These are phyloP conservation scores for Diaporthe vaccinii DNA, from an alignment of 2,329 filamentous ascomycete species.

Conservation along the genomic window DNA sequence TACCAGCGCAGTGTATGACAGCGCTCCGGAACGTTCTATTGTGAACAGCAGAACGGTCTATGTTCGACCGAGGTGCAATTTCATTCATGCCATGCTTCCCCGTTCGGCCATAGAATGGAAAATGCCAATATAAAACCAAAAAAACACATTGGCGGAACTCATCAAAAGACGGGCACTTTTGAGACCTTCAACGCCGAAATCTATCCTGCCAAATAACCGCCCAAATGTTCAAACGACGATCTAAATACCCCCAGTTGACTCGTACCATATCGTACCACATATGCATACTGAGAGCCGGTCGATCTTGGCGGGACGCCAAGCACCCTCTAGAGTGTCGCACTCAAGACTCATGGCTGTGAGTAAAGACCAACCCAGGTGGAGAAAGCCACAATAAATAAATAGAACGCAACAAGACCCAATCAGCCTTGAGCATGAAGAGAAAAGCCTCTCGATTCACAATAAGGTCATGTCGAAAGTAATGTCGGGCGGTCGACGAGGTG, in stretches of 20 bases:
- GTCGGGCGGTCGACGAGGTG: neutral
- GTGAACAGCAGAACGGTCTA: neutral
- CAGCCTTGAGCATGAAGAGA: neutral
- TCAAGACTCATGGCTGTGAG: neutral
- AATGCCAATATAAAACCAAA: neutral
- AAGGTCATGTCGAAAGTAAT: neutral
- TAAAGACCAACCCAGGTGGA: neutral
- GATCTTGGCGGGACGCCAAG: constrained; percentile 5
- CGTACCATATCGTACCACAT: constrained; percentile 27
- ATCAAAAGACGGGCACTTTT: constrained; percentile 22
- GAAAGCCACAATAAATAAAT: neutral
- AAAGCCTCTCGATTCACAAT: neutral
- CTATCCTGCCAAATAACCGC: constrained; percentile 13
- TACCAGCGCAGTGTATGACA: neutral
- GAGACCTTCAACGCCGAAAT: constrained; percentile 33
- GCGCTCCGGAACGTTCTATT: neutral
- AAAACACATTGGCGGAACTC: constrained; percentile 8
- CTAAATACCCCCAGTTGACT: neutral
- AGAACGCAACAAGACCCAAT: neutral
- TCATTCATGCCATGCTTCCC: constrained; percentile 8
- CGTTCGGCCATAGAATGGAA: neutral
- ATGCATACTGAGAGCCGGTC: constrained; percentile 17
- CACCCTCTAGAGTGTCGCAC: neutral
- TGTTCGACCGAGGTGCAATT: neutral
- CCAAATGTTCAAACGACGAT: neutral